Evolutionary conservation across 1,284 basidiomycete species (phyloP), one percentile per base, ranked within the genome.

Genomic region (Veloporphyrellus conicus): DNA sequence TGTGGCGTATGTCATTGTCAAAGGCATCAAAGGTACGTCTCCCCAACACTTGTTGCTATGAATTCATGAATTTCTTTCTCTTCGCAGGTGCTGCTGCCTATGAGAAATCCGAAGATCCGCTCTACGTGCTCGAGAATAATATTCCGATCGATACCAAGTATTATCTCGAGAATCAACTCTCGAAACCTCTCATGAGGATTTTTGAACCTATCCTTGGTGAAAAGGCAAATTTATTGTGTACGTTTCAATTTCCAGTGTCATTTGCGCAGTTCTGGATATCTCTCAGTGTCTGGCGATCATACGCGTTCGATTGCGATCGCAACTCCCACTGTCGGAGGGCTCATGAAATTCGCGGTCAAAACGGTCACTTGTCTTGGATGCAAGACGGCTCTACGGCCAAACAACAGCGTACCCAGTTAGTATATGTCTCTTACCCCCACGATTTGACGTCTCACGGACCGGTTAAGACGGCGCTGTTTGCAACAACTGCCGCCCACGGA

Each of bases 261-360:
- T 25, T 29, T 42, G 41, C 22, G 50, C 43, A 53, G 27, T 54
- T 36, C 6, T 38, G 53, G 35, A 60, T 27, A 4, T 22, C 48
- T 11, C 27, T 7, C 58, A 97, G 93, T 97, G 40, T 85, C 90
- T 25, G 93, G 93, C 2, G 92, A 93, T 54, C 93, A 97, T 61
- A 97, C 93, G 2, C 76, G 94, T 34, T 84, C 90, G 0, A 95
- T 97, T 45, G 84, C 91, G 53, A 94, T 97, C 41, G 92, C 93
- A 3, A 97, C 93, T 1, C 93, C 93, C 0, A 94, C 90, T 0
- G 80, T 92, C 10, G 94, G 94, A 18, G 93, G 93, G 14, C 67
- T 98, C 45, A 98, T 97, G 94, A 95, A 94, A 67, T 98, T 95
- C 60, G 92, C 93, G 0, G 90, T 95, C 22, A 94, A 93, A 70